Percentiles rank a stretch among this genome's conserved stretches.
Conservation (phyloP, 805 yeast genomes). For the Yamadazyma paraphyllophila region DNA sequence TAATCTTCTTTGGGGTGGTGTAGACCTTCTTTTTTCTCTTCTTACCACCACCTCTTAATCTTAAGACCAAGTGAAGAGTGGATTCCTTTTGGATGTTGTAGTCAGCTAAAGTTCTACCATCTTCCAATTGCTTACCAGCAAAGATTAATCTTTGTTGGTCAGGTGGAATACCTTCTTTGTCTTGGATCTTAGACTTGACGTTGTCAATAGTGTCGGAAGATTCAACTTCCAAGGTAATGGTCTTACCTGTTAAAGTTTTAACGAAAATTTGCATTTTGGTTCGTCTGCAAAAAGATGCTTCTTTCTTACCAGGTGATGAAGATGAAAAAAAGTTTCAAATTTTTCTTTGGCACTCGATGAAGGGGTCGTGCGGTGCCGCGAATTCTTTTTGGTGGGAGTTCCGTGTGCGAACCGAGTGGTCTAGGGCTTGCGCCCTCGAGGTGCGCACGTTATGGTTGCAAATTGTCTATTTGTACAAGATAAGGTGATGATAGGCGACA, state of each 20-base stretch:
- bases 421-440: constrained; percentile 7
- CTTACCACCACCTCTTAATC: constrained; percentile 98
- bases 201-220: constrained; percentile 98
- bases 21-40: constrained; percentile 99
- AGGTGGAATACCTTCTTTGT: constrained; percentile 99
- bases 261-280: constrained; percentile 90
- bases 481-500: constrained; percentile 8
- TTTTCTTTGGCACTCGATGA: background rate
- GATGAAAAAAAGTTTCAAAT: constrained; percentile 3
- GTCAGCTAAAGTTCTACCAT: constrained; percentile 97
- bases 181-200: constrained; percentile 97
- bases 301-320: constrained; percentile 42
- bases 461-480: background rate
- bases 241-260: constrained; percentile 99
- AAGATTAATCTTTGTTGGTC: constrained; percentile 99
- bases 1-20: constrained; percentile 99
- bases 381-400: too few species aligned
- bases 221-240: constrained; percentile 98
- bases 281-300: constrained; percentile 38
- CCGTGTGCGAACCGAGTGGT: too few species aligned
- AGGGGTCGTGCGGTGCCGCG: constrained; percentile 1
- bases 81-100: constrained; percentile 99
- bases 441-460: background rate
- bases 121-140: constrained; percentile 99
- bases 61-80: constrained; percentile 90